Evolutionary conservation across 495 filamentous ascomycete species (phyloP), one percentile per base, ranked within the genome.

Genomic region (Trichoderma parareesei): DNA sequence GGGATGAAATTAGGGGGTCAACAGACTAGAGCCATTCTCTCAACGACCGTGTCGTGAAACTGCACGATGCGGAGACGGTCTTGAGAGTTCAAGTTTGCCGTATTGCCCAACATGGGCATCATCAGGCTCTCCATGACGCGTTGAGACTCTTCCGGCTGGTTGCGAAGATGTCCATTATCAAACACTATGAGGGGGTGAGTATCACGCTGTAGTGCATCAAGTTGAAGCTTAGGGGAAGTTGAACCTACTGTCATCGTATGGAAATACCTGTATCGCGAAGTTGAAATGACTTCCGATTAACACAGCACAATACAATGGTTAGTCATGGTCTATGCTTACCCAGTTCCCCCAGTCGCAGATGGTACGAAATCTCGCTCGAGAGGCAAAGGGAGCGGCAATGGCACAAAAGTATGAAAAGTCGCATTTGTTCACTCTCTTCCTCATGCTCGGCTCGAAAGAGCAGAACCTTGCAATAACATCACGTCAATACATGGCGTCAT

Each of bases 281-380:
- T 35, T 35, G 27, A 2, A 27, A 27, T 27, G 27, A 27, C 27
- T 2, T 27, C 2, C 27, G 27, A 27, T 27, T 27, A 27, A 27
- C 27, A 27, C 27, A 27, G 27, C 27, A 27, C 27, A 27, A 27
- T 27, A 27, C 27, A 27, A 35, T 7, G 6, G 18, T n/a, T 9
- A 16, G 38, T 5, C 3, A 49, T 49, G 41, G 13, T 18, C 16
- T 8, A 60, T 33, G 38, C 57, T 62, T 64, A 75, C 74, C 74
- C 74, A 76, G 27, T 75, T 76, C 2, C 69, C 69, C 71, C 71
- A 76, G 27, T 75, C 74, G 66, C 67, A 71, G 3, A 74, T 16
- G 3, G 71, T 73, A 43, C 70, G 65, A 38, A 73, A 67, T 59
- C 70, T 67, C 11, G 67, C 46, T 37, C 55, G 61, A 16, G 43